Evolutionary conservation across 2,329 filamentous ascomycete species (phyloP), one percentile per base, ranked within the genome.

Genomic region (Colletotrichum orbiculare): DNA sequence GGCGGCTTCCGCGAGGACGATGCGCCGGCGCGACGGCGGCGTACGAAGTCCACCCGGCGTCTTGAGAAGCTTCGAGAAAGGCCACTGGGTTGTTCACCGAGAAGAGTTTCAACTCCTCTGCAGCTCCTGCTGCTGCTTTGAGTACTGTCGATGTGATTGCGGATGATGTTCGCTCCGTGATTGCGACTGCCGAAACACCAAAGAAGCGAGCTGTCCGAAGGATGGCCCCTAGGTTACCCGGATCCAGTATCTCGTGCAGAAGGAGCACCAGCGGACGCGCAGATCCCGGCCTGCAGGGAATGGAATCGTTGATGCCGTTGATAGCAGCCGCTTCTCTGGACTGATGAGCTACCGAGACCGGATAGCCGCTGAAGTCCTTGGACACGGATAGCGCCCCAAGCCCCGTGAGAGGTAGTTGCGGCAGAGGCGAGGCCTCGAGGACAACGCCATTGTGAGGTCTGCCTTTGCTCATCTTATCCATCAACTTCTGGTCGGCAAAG

Each of bases 391-490:
- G 25, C 25, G 25, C 78, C 0, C 84, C 83, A 4, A 96, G 80
- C 13, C 83, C 80, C 37, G 80, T 83, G 47, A 95, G 80, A 0
- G 91, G 93, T 2, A 88, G 79, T 69, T 90, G 88, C 0, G 94
- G 93, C 1, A 98, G 78, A 2, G 92, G 92, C 0, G 94, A 97
- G 12, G 91, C 89, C 78, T 99, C 96, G 4, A 99, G 85, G 13
- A 98, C 83, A 70, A 91, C 90, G 50, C 95, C 94, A 73, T 98
- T 97, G 78, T 99, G 95, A 39, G 95, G 93, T 45, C 96, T 86
- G 1, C 90, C 89, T 60, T 83, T 86, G 69, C 91, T 92, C 87
- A 96, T 92, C 77, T 92, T 94, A 77, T 96, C 90, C 79, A 99
- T 85, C 45, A 93, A 80, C 1, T 85, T 85, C 64, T 92, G 79